phyloP scores from a whole-genome alignment of 106 monocot species.

The Xerophyta viscosa region DNA sequence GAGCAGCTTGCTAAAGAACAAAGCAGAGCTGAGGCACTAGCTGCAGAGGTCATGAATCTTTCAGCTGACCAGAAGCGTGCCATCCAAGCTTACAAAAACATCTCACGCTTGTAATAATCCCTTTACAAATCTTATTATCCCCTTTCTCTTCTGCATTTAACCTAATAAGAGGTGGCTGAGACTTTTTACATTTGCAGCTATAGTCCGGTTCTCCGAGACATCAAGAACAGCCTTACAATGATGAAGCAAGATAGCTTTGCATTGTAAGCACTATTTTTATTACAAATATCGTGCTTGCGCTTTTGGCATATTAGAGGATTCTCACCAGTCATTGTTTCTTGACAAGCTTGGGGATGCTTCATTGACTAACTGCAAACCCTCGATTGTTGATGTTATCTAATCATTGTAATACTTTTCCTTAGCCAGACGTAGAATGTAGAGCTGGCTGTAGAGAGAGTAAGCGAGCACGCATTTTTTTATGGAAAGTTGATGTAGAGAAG shows the following conservation, averaged over 20 bases:
- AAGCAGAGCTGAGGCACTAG: conserved; percentile 65
- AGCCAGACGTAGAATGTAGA: too few relatives aligned
- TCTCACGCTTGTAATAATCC: conserved; percentile 51
- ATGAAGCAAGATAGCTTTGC: conserved; percentile 87
- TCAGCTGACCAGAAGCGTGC: conserved; percentile 67
- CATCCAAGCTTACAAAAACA: conserved; percentile 54
- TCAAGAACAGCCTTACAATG: conserved; percentile 82
- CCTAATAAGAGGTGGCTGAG: not conserved
- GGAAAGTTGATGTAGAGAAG: too few relatives aligned
- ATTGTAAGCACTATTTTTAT: too few relatives aligned
- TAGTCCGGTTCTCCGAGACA: conserved; percentile 71
- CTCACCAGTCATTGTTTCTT: too few relatives aligned
- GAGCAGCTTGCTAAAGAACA: conserved; percentile 67
- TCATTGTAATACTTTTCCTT: too few relatives aligned
- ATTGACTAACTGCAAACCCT: too few relatives aligned
- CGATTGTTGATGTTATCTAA: too few relatives aligned
- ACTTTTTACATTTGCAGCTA: conserved; percentile 49
- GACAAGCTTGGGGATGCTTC: too few relatives aligned
- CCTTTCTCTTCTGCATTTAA: not conserved
- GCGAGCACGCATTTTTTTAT: too few relatives aligned
- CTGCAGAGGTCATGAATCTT: conserved; percentile 73
- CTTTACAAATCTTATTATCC: not conserved
- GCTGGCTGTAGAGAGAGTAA: too few relatives aligned
- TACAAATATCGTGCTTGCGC: too few relatives aligned
- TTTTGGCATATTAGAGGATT: too few relatives aligned